Evolutionary conservation across 192 early-diverging fungal genomes (phyloP).

Genomic region (Spizellomyces sp.): DNA sequence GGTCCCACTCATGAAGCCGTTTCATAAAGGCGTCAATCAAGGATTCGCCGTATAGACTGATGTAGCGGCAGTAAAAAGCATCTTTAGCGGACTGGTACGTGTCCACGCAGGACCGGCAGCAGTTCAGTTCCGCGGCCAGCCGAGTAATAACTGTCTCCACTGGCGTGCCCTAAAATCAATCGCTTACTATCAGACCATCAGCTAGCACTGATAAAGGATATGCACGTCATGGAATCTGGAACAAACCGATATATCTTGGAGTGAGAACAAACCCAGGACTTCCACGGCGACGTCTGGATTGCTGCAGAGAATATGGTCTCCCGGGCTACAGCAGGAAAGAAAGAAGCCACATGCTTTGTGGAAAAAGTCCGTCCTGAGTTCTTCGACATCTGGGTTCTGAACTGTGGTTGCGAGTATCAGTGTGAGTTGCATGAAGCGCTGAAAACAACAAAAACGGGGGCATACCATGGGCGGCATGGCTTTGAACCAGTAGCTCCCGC

Average conservation of each 20-base stretch:
- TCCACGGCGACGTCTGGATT: constrained; percentile 9
- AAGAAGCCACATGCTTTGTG: not conserved
- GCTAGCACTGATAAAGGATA: not conserved
- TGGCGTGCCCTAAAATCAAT: not conserved
- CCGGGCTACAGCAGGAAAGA: not conserved
- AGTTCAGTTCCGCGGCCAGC: constrained; percentile 1
- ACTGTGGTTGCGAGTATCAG: not conserved
- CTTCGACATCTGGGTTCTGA: not conserved
- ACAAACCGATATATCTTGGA: not conserved
- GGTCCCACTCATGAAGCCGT: constrained; percentile 15
- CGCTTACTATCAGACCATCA: not conserved
- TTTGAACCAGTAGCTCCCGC: no score
- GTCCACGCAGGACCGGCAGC: constrained; percentile 13
- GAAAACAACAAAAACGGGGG: no score
- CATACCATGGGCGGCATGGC: no score
- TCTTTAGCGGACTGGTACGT: constrained; percentile 11
- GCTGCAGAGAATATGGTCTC: not conserved
- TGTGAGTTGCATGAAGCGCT: no score
- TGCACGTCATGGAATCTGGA: not conserved
- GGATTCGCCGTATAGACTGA: constrained; percentile 1
- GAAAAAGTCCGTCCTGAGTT: not conserved
- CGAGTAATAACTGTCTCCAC: not conserved
- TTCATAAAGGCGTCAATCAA: constrained; percentile 10
- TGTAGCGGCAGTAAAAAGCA: constrained; percentile 2
- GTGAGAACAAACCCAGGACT: constrained; percentile 15